Evolutionary conservation across 2,329 filamentous ascomycete genomes (phyloP), one percentile per base, ranked within the genome.

Genomic region (Endoconidiophora laricicola): DNA sequence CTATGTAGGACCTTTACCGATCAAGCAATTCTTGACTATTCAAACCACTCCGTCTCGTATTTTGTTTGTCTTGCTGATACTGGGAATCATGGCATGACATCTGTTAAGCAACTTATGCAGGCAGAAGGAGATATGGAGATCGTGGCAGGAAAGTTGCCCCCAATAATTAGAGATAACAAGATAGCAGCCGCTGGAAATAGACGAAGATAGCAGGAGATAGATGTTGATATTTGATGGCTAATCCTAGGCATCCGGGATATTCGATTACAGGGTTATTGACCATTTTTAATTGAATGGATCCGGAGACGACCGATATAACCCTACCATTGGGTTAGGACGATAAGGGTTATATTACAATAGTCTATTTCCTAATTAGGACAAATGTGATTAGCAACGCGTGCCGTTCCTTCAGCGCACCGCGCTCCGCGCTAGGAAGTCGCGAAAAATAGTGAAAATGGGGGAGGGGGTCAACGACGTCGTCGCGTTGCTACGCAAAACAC

Each of bases 181-280:
- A 10, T 2, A 12, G 14, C 14, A 33, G 37, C 50, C 46, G 50
- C 22, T 52, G 50, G 50, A 52, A 41, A 52, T 52, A 52, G 50
- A 38, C 50, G 50, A 52, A 49, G 9, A 52, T 52, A 52, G 50
- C 24, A 52, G 50, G 50, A 52, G 24, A 45, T 52, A 49, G n/a
- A 20, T 4, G 29, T 10, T n/a, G 6, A 9, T 16, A n/a, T 38
- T 18, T 22, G 24, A 39, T 46, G 24, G 38, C 33, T 20, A 18
- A 6, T 24, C 44, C 44, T 36, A 6, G 10, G 16, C 26, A n/a
- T 20, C 20, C n/a, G 20, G 36, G 14, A 16, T 14, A 23, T 29
- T 46, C 38, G 20, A 24, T 45, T 33, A 16, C 43, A 24, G n/a
- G 18, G n/a, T 26, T n/a, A 26, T 44, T 14, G 40, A 42, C 40